Evolutionary conservation across 1,284 basidiomycete genomes (phyloP).

Genomic region (Tilletia horrida): DNA sequence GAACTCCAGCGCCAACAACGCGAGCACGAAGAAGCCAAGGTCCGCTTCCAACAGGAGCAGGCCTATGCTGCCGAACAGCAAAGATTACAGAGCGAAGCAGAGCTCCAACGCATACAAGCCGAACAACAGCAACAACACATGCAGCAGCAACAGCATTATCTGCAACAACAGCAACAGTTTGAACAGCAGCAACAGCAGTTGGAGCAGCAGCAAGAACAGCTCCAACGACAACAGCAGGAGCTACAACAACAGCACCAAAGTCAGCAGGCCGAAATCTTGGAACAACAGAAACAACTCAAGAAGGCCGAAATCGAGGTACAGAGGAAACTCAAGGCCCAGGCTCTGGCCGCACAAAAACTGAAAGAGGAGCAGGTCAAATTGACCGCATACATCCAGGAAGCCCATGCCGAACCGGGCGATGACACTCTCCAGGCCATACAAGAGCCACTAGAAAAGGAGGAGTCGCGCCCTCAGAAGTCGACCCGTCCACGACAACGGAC

Average conservation of each 20-base stretch:
- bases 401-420: not conserved
- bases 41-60: slow-evolving; percentile 15
- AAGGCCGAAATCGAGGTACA: slow-evolving; percentile 9
- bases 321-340: not conserved
- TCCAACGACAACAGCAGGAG: slow-evolving; percentile 26
- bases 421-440: not conserved
- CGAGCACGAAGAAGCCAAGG: not conserved
- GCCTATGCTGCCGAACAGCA: slow-evolving; percentile 10
- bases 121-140: slow-evolving; percentile 6
- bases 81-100: not conserved
- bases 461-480: not conserved
- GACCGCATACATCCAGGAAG: not conserved
- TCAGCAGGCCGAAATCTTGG: not conserved
- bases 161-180: slow-evolving; percentile 37
- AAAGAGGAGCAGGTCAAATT: not conserved
- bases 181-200: slow-evolving; percentile 32
- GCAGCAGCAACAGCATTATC: slow-evolving; percentile 37
- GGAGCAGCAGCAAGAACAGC: slow-evolving; percentile 39
- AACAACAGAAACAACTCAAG: slow-evolving; percentile 6
- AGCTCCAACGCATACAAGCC: not conserved
- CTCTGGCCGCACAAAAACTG: not conserved
- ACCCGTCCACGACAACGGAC: not conserved
- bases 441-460: not conserved
- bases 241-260: slow-evolving; percentile 19
- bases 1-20: slow-evolving; percentile 10